Conservation (phyloP, 2,329 filamentous ascomycete genomes). For the Curvularia hawaiiensis region DNA sequence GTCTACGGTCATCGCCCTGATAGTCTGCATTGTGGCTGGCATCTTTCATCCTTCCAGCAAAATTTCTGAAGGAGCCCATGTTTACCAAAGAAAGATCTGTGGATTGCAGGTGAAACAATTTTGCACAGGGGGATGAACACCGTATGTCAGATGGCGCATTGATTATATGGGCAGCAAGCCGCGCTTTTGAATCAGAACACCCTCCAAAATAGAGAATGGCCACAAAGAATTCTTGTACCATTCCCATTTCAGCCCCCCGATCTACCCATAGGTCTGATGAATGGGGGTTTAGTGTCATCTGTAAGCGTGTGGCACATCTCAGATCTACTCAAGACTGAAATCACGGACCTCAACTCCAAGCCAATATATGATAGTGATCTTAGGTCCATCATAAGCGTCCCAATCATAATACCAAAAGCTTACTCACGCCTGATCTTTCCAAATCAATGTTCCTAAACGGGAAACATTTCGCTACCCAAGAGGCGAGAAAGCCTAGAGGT, state of each 20-base stretch:
- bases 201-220: not conserved
- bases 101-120: not conserved
- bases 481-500: not conserved
- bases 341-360: slow-evolving; percentile 1
- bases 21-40: not conserved
- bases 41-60: not conserved
- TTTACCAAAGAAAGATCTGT: no score
- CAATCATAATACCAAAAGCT: not conserved
- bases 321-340: slow-evolving; percentile 2
- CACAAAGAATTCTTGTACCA: not conserved
- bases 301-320: slow-evolving; percentile 3
- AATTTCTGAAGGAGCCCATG: slow-evolving; percentile 6
- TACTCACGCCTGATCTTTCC: not conserved
- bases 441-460: not conserved
- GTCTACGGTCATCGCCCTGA: not conserved
- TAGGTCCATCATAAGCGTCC: not conserved
- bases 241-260: not conserved
- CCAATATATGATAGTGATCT: slow-evolving; percentile 3
- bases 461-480: not conserved
- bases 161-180: not conserved
- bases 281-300: not conserved
- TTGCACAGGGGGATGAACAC: not conserved
- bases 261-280: not conserved
- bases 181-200: slow-evolving; percentile 3
- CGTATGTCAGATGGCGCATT: not conserved